Percentiles rank a stretch among this genome's conserved stretches.
These are phyloP conservation scores for Aegilops bicornis DNA, from an alignment of 176 grass and related monocot species.

Conservation along the genomic window DNA sequence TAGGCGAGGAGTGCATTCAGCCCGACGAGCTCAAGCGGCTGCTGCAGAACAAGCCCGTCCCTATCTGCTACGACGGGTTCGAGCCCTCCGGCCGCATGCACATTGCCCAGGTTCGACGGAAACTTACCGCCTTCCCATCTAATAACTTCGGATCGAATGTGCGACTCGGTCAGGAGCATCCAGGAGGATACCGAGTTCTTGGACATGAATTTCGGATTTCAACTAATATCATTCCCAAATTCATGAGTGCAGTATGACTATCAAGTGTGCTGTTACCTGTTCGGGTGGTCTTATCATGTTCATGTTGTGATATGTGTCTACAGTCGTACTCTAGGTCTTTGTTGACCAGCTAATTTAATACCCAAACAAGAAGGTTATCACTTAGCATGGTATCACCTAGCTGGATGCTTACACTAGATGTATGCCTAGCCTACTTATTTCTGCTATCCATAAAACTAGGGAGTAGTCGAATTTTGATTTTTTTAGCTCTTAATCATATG, in stretches of 20 bases:
- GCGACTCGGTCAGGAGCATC: background rate
- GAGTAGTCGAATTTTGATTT: background rate
- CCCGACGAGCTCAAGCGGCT: conserved; percentile 61
- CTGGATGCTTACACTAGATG: background rate
- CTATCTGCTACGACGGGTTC: conserved; percentile 80
- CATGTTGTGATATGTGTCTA: background rate
- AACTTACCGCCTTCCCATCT: background rate
- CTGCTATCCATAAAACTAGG: background rate
- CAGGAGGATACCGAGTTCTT: background rate
- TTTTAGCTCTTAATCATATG: background rate
- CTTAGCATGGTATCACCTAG: background rate
- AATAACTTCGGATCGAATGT: background rate
- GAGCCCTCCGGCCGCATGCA: conserved; percentile 88
- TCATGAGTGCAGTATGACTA: background rate
- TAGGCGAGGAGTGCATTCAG: conserved; percentile 90
- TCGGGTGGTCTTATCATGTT: background rate
- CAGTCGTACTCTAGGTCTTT: background rate
- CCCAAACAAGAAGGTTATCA: background rate
- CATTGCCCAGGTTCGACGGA: conserved; percentile 68
- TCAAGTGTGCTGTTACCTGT: background rate
- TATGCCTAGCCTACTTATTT: background rate
- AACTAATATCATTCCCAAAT: background rate
- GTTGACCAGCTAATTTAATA: background rate
- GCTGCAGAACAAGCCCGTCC: conserved; percentile 63
- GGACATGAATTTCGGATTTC: background rate